Evolutionary conservation across 108 stramenopile species (phyloP), one percentile per base, ranked within the genome.

Genomic region (Schizochytrium sp.): DNA sequence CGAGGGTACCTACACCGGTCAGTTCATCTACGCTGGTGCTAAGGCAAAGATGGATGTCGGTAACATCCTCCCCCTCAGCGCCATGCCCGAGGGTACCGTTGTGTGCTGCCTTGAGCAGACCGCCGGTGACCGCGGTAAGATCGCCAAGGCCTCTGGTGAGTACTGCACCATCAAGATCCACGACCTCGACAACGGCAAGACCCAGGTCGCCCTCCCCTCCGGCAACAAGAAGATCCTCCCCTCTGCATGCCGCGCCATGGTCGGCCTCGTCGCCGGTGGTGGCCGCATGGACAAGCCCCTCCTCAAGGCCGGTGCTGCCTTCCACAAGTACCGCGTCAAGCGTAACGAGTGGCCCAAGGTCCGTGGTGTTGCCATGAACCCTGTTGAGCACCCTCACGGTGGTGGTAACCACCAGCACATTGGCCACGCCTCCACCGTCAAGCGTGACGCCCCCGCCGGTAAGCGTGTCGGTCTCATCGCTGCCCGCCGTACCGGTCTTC

Each of bases 391-490:
- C 92, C 98, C 98, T 72, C 95, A 95, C 96, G 99, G 99, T 91
- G 99, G 99, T 92, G 99, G 98, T 97, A 99, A 99, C 98, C 98
- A 99, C 93, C 98, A 99, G 96, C 98, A 99, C 96, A 99, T 99
- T 93, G 99, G 99, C 95, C 97, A 95, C 93, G 97, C 99, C 46
- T 97, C 97, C 49, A 98, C 98, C 40, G 95, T 95, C 46, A 94
- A 91, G 57, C 89, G 95, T 57, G 96, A 94, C 46, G 95, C 95
- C 57, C 96, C 97, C n/a, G 95, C 98, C 56, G 99, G 99, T 96
- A 92, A 97, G 88, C 98, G 98, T 96, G 97, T 97, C 90, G 99
- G 99, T 93, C 93, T 98, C 61, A 98, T 99, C 91, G 98, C 96
- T 56, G 99, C 99, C 93, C 96, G 99, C 92, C 95, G 99, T 89